A percentile compares a stretch with the other conserved stretches of the same genome.
phyloP scores from a whole-genome alignment of 257 asterid genomes.

The Nicotiana tomentosiformis region DNA sequence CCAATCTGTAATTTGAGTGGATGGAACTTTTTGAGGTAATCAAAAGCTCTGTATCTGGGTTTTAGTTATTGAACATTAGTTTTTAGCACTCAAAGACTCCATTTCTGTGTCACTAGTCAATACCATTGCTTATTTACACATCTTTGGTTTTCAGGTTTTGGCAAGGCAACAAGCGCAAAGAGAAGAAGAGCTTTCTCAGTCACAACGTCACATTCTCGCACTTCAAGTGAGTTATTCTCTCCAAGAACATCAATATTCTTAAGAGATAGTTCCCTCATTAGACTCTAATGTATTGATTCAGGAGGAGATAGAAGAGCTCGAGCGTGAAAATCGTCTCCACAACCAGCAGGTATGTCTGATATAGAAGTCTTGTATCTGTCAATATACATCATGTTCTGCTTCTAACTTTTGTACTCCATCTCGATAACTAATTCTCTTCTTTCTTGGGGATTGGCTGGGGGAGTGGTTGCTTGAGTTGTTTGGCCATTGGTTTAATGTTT shows the following conservation, averaged over 20 bases:
- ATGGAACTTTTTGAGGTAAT: not conserved
- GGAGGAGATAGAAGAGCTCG: slow-evolving; percentile 99
- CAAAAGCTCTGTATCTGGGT: not conserved
- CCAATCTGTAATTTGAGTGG: not conserved
- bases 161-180: slow-evolving; percentile 99
- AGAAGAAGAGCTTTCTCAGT: slow-evolving; percentile 97
- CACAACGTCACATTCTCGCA: slow-evolving; percentile 96
- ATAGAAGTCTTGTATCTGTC: not conserved
- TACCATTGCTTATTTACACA: slow-evolving; percentile 14
- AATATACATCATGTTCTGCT: not conserved
- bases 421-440: not conserved
- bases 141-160: slow-evolving; percentile 57
- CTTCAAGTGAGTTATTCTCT: slow-evolving; percentile 58
- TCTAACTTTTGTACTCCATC: not conserved
- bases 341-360: slow-evolving; percentile 68
- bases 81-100: not conserved
- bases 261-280: not conserved
- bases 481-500: not conserved
- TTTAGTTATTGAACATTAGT: not conserved
- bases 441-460: not conserved
- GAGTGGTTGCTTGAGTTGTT: not conserved
- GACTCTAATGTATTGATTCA: slow-evolving; percentile 29
- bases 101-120: slow-evolving; percentile 2
- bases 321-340: slow-evolving; percentile 94
- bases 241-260: slow-evolving; percentile 10